Percentiles rank a stretch among this genome's conserved stretches.
Conservation (phyloP, 78 protist genomes). For the Dictyostelium capitatum region DNA sequence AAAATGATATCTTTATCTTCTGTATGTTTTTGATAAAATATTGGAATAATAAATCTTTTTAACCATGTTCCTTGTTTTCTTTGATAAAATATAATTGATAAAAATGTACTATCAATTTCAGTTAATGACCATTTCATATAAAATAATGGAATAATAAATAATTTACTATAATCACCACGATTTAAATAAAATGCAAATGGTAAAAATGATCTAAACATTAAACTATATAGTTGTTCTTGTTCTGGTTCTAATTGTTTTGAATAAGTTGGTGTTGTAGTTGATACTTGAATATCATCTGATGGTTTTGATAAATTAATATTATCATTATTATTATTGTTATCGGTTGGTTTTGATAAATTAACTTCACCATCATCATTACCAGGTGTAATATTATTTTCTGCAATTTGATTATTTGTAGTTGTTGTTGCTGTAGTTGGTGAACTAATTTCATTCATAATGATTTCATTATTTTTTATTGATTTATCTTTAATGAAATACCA, state of each 20-base stretch:
- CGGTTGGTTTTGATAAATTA: background rate
- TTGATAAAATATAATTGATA: slow-evolving; percentile 36
- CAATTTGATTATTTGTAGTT: too few species aligned
- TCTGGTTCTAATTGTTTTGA: background rate
- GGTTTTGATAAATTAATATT: background rate
- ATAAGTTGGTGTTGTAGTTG: background rate
- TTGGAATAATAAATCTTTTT: slow-evolving; percentile 29
- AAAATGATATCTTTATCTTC: background rate
- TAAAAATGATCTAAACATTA: background rate
- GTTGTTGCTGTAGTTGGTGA: background rate
- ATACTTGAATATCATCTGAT: background rate
- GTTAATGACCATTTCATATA: slow-evolving; percentile 1
- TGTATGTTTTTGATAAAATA: slow-evolving; percentile 45
- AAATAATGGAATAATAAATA: slow-evolving; percentile 31
- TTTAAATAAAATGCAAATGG: slow-evolving; percentile 45
- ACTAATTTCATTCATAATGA: background rate
- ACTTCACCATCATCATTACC: background rate
- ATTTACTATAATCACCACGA: background rate
- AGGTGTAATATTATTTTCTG: background rate
- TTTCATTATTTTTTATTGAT: background rate
- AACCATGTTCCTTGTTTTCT: background rate
- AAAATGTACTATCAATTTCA: background rate
- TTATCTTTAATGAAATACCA: slow-evolving; percentile 33
- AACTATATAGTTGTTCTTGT: background rate
- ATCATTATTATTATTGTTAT: background rate